Evolutionary conservation across 192 early-diverging fungal species (phyloP), one percentile per base, ranked within the genome.

Genomic region (Coemansia sp.): DNA sequence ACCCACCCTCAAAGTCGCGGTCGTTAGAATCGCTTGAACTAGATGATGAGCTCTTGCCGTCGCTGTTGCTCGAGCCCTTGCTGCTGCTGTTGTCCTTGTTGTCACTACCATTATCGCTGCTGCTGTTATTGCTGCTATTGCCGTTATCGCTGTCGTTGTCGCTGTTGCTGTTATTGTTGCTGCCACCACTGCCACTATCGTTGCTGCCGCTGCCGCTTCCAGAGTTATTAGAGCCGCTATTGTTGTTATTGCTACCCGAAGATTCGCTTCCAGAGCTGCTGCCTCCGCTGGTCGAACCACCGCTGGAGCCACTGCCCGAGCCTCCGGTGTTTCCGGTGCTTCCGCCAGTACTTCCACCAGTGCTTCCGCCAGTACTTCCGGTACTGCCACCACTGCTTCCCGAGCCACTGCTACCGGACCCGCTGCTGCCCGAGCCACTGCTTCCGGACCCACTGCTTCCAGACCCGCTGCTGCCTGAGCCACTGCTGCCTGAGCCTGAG

Each of bases 241-340:
- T 55, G 54, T 30, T 54, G 52, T 30, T 54, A 23, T 49, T 49
- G 47, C 20, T 49, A 23, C n/a, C n/a, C n/a, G 18, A 19, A 49
- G 48, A 20, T 3, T 19, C 48, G 48, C 48, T 50, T 19, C 48
- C 48, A 50, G 52, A 54, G 28, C 50, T 27, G 50, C 3, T 52
- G 13, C 22, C 14, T 46, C n/a, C 16, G 45, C n/a, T 19, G 45
- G n/a, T n/a, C n/a, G n/a, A n/a, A n/a, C n/a, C n/a, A n/a, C n/a
- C n/a, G n/a, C n/a, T n/a, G n/a, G n/a, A n/a, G n/a, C n/a, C n/a
- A n/a, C n/a, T n/a, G n/a, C n/a, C n/a, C n/a, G n/a, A n/a, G n/a
- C n/a, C n/a, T n/a, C n/a, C n/a, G n/a, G n/a, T n/a, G n/a, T n/a
- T n/a, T n/a, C n/a, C n/a, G n/a, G n/a, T n/a, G n/a, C n/a, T n/a